Conservation (phyloP, 2,329 filamentous ascomycete species). For the Scedosporium boydii region DNA sequence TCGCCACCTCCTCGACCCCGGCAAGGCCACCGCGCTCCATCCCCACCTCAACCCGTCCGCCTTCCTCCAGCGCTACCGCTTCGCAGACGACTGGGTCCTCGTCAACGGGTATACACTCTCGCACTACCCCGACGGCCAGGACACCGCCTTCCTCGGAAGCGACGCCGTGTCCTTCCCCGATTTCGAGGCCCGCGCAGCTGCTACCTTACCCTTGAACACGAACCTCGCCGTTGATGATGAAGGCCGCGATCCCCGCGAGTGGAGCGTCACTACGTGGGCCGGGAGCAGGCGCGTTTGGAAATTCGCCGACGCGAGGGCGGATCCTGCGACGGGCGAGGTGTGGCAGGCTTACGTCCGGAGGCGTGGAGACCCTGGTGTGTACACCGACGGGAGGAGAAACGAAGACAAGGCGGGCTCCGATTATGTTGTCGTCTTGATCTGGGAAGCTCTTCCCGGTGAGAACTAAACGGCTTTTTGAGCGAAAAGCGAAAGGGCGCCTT, state of each 20-base stretch:
- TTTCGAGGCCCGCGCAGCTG: not conserved
- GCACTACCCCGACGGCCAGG: slow-evolving; percentile 27
- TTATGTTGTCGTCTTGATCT: slow-evolving; percentile 22
- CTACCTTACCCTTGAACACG: not conserved
- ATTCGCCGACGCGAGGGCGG: slow-evolving; percentile 16
- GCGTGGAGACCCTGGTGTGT: slow-evolving; percentile 10
- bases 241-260: slow-evolving; percentile 1
- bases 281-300: slow-evolving; percentile 19
- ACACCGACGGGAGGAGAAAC: slow-evolving; percentile 8
- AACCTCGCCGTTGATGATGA: slow-evolving; percentile 4
- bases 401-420: slow-evolving; percentile 18
- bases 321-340: slow-evolving; percentile 13
- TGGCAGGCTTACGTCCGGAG: slow-evolving; percentile 24
- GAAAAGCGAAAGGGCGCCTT: not conserved
- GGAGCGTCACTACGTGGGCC: slow-evolving; percentile 14
- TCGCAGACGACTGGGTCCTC: slow-evolving; percentile 36
- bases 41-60: slow-evolving; percentile 34
- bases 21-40: slow-evolving; percentile 30
- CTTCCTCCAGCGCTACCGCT: slow-evolving; percentile 36
- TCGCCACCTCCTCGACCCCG: slow-evolving; percentile 28
- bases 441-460: slow-evolving; percentile 13
- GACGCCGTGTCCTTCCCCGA: not conserved
- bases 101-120: slow-evolving; percentile 36
- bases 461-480: not conserved
- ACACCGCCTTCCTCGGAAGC: not conserved